Conservation (phyloP, 805 yeast genomes). For the Kazachstania viticola region DNA sequence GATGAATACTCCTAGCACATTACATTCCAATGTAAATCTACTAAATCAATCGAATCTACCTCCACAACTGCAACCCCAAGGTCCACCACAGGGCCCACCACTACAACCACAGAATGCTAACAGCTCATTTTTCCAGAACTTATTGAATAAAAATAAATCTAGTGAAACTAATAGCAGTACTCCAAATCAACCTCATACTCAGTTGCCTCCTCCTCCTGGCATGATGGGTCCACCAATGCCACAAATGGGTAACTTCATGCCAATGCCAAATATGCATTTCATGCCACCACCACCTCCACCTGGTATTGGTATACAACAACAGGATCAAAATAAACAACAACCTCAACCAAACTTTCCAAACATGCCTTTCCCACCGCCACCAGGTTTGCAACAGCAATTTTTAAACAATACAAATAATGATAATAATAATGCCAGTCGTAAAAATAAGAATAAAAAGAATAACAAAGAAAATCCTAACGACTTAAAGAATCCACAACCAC, state of each 20-base stretch:
- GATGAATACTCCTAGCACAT: constrained; percentile 1
- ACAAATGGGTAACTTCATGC: too few relatives aligned
- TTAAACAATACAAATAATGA: background rate
- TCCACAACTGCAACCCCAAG: background rate
- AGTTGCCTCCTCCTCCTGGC: constrained; percentile 5
- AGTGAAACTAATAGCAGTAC: background rate
- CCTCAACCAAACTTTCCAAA: background rate
- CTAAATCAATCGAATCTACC: too few relatives aligned
- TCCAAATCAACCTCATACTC: too few relatives aligned
- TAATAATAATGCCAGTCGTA: constrained; percentile 1
- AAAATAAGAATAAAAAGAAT: background rate
- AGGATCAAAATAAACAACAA: too few relatives aligned
- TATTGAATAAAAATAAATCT: constrained; percentile 20
- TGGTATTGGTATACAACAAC: too few relatives aligned
- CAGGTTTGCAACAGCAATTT: constrained; percentile 6
- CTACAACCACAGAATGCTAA: constrained; percentile 6
- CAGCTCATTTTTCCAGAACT: constrained; percentile 22
- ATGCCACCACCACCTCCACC: background rate
- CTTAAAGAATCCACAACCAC: constrained; percentile 1
- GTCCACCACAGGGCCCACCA: constrained; percentile 1
- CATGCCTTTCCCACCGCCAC: constrained; percentile 2
- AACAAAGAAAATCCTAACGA: constrained; percentile 1
- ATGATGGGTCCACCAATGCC: constrained; percentile 4
- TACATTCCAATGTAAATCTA: constrained; percentile 1
- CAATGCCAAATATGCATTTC: background rate